Percentiles rank a stretch among this genome's conserved stretches.
These are phyloP conservation scores for Clathrus columnatus DNA, from an alignment of 768 basidiomycete genomes.

Conservation along the genomic window DNA sequence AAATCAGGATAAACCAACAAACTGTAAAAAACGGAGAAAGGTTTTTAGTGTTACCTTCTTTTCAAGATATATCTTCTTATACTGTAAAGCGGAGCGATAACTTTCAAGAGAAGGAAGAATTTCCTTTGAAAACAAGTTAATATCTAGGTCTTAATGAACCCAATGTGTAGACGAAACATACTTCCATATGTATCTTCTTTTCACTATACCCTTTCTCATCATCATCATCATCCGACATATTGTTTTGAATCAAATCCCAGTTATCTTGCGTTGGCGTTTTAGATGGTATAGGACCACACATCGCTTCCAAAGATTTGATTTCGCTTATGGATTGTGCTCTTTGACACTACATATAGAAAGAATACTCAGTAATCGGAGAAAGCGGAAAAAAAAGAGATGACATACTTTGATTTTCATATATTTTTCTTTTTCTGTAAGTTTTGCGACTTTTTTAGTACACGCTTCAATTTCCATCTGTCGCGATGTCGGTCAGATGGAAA, in stretches of 20 bases:
- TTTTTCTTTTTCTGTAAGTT: neutral
- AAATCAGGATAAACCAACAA: neutral
- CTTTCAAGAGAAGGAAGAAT: neutral
- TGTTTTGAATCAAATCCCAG: neutral
- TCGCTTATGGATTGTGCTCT: neutral
- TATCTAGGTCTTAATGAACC: neutral
- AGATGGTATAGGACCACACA: neutral
- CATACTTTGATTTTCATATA: neutral
- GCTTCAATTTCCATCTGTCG: neutral
- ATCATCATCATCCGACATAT: neutral
- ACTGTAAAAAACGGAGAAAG: neutral
- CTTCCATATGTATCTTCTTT: neutral
- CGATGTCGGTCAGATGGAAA: neutral
- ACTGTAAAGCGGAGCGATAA: neutral
- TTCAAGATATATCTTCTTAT: slow-evolving; percentile 5
- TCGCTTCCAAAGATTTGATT: neutral
- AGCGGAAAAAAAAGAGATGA: neutral
- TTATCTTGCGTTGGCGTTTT: neutral
- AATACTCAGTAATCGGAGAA: neutral
- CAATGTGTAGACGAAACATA: neutral
- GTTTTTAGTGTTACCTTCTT: neutral
- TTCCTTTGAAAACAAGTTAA: neutral
- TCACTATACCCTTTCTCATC: neutral
- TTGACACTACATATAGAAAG: neutral
- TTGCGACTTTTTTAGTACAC: neutral